These are phyloP conservation scores for Trichoderma koningii DNA, from an alignment of 2,329 filamentous ascomycete species.

Conservation along the genomic window DNA sequence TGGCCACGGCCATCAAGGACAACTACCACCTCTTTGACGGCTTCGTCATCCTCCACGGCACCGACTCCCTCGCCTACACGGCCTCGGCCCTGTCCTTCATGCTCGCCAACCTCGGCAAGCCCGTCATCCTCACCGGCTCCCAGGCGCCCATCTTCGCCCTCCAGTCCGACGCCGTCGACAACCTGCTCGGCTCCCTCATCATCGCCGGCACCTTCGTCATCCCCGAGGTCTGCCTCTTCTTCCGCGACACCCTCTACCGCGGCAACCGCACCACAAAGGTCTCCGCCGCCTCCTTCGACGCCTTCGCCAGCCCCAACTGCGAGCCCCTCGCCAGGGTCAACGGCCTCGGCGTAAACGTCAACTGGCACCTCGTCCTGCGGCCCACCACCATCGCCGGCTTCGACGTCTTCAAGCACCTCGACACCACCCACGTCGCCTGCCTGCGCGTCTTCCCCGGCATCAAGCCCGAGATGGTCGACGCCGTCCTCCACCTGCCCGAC, in stretches of 20 bases:
- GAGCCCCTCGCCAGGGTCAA: conserved; percentile 80
- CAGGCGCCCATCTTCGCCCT: conserved; percentile 87
- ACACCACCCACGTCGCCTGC: conserved; percentile 87
- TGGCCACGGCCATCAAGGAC: conserved; percentile 73
- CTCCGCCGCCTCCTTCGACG: conserved; percentile 81
- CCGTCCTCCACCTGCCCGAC: conserved; percentile 74
- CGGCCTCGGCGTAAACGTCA: conserved; percentile 76
- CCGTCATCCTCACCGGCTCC: conserved; percentile 81
- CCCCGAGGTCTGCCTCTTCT: conserved; percentile 90
- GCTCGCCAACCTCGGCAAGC: conserved; percentile 87
- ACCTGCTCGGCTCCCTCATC: conserved; percentile 83
- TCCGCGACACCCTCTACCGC: conserved; percentile 86
- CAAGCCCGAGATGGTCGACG: conserved; percentile 89
- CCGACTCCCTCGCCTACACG: conserved; percentile 86
- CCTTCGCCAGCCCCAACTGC: conserved; percentile 86
- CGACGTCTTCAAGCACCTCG: conserved; percentile 70
- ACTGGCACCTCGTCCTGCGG: conserved; percentile 75
- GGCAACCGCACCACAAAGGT: conserved; percentile 89
- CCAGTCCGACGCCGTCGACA: conserved; percentile 89
- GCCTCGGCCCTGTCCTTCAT: conserved; percentile 91
- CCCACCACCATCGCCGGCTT: conserved; percentile 75
- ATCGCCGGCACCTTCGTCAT: conserved; percentile 91
- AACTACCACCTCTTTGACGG: conserved; percentile 91
- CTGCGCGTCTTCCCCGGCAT: conserved; percentile 90
- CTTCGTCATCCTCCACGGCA: conserved; percentile 89